Base-by-base conservation (phyloP, 2,329 filamentous ascomycete species). In the Fusarium caatingaense region DNA sequence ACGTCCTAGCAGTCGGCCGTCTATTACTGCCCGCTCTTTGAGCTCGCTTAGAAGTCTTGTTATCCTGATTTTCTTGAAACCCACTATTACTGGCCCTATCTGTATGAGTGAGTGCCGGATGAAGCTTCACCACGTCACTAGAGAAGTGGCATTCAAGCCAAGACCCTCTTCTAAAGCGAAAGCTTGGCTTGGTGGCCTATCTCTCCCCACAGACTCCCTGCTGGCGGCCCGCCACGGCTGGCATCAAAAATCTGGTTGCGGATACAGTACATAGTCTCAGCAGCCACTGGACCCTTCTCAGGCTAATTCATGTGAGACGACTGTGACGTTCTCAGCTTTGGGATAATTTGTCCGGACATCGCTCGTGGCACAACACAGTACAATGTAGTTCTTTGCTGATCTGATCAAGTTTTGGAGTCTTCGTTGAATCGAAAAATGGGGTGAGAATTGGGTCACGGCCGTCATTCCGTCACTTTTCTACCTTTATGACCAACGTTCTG, bases 171-270 rank as follows among this genome's bases (percentile, higher is more conserved):
- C 58, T 56, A 60, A 48, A 54, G 45, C 64, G 65, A 66, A 67
- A 62, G 44, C 65, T 68, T 63, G 50, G 51, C 60, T 66, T 55
- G 54, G 60, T 55, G 60, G 57, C 59, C 59, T 51, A 42, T 61
- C 50, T 67, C 61, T 70, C 70, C 72, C 70, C 72, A 47, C 56
- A 51, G 60, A 65, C 68, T 71, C 66, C 68, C 58, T 74, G 63
- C 54, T 74, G 62, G 66, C 72, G 73, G 73, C 64, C 73, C 73
- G 73, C 62, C 72, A 71, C 69, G 67, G 71, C 72, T 69, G 62
- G 20, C 32, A 27, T 64, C 61, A 55, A 71, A 61, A 69, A 58
- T 63, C 56, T 66, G 60, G 37, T 21, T 71, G 72, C 68, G 66
- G 58, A 61, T 67, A 72, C 23, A 6, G n/a, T 27, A 42, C 18